phyloP scores from a whole-genome alignment of 257 asterid genomes.

The Penstemon eatonii region DNA sequence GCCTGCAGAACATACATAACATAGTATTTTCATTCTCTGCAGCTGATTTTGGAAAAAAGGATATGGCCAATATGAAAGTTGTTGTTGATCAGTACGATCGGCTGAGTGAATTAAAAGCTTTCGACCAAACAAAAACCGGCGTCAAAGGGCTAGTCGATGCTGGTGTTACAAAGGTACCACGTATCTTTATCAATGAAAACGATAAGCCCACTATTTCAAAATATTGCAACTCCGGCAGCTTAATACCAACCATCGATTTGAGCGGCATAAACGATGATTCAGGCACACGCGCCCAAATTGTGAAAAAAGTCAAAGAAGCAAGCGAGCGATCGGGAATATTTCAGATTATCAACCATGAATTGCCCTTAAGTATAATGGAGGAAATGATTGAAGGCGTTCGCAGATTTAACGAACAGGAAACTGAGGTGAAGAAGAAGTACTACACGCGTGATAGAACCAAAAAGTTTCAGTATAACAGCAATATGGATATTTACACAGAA shows the following conservation, averaged over 20 bases:
- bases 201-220: constrained; percentile 2
- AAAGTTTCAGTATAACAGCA: constrained; percentile 31
- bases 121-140: constrained; percentile 39
- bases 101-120: constrained; percentile 27
- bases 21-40: too few relatives aligned
- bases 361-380: constrained; percentile 22
- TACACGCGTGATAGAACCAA: constrained; percentile 36
- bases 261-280: constrained; percentile 17
- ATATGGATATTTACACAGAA: constrained; percentile 31
- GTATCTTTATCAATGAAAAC: constrained; percentile 22
- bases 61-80: too few relatives aligned
- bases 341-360: constrained; percentile 40
- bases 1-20: too few relatives aligned
- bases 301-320: constrained; percentile 30
- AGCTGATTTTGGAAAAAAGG: too few relatives aligned
- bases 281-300: neutral
- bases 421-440: constrained; percentile 35
- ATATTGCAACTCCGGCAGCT: neutral
- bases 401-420: constrained; percentile 35
- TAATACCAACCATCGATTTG: constrained; percentile 32
- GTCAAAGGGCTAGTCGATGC: constrained; percentile 41
- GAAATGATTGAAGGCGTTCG: constrained; percentile 23
- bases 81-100: neutral
- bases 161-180: constrained; percentile 29
- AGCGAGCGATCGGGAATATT: constrained; percentile 39